Evolutionary conservation across 345 rosid species (phyloP), one percentile per base, ranked within the genome.

Genomic region (Excoecaria agallocha): DNA sequence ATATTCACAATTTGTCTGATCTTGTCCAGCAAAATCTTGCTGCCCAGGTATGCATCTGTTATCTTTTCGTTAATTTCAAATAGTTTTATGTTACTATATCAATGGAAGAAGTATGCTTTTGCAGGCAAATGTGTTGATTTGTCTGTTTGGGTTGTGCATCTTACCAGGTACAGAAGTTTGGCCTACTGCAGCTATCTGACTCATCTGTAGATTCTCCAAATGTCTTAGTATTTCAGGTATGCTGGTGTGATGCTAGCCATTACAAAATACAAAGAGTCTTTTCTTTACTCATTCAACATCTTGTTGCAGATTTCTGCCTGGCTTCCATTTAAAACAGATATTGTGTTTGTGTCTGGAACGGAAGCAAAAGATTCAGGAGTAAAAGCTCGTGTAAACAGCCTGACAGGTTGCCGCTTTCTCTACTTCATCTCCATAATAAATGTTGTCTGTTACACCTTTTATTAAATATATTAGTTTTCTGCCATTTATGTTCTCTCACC

Each of bases 141-240:
- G n/a, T 66, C 24, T 58, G 8, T 56, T 48, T 41, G 38, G 35
- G 67, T 16, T 51, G 8, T 69, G 17, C 78, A 38, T 69, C 49
- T 71, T 80, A 48, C 72, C 77, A 95, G 98, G 83, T 81, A 39
- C 79, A 65, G 35, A 82, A 80, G 69, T 81, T 71, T 82, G 85
- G 84, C 63, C 78, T 62, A 39, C 81, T 93, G 71, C 87, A 88
- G 80, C 88, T 95, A 52, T 82, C 97, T 73, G 91, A 95, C 77
- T 79, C 87, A 25, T 76, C 81, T 13, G 84, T 85, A 76, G 82
- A 72, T 72, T 89, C 87, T 77, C 75, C 98, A 19, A 93, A 81
- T 78, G 77, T 89, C 51, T 79, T 88, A 85, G 90, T 90, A 79
- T 91, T 89, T 79, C 98, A 94, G 97, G 98, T 89, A 82, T 63